Evolutionary conservation across 805 yeast species (phyloP), one percentile per base, ranked within the genome.

Genomic region (Zygosaccharomyces kombuchaensis): DNA sequence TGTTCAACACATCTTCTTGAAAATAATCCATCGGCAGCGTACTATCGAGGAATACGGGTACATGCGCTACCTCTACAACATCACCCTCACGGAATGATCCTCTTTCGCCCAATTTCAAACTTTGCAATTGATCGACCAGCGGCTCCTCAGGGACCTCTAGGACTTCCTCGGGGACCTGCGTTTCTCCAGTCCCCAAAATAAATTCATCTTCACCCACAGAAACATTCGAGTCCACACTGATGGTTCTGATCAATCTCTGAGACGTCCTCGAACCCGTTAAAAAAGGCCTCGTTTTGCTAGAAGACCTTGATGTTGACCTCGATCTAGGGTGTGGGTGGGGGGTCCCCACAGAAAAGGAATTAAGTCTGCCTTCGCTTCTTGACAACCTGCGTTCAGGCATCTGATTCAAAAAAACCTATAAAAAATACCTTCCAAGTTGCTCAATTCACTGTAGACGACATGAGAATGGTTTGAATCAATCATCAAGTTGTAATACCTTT

Each of bases 21-120:
- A 91, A 83, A 63, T 87, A 90, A 55, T 84, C 91, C n/a, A 71
- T 56, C 0, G 97, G 97, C 46, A 90, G 71, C 1, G 84, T 67
- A 58, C 86, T 82, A 63, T 90, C 96, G 39, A 90, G 67, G 2
- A 70, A 70, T 9, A 80, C 84, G 36, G 74, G 73, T 5, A 82
- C 76, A 32, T 61, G 77, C 38, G 66, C 84, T 58, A 65, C 77
- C 56, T 48, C 73, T 37, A 60, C 54, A 16, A 37, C 46, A 25
- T 61, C 67, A 13, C 41, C 45, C 30, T 47, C 54, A 26, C 41
- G 41, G 16, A 27, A 38, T 16, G 41, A 12, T 3, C 25, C 14
- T 22, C 14, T 38, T n/a, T 38, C 34, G 19, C 26, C 31, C 25
- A 44, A 31, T 23, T 40, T 45, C n/a, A 47, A 30, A 22, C 27